phyloP scores from a whole-genome alignment of 768 basidiomycete species.

The Exidia glandulosa region DNA sequence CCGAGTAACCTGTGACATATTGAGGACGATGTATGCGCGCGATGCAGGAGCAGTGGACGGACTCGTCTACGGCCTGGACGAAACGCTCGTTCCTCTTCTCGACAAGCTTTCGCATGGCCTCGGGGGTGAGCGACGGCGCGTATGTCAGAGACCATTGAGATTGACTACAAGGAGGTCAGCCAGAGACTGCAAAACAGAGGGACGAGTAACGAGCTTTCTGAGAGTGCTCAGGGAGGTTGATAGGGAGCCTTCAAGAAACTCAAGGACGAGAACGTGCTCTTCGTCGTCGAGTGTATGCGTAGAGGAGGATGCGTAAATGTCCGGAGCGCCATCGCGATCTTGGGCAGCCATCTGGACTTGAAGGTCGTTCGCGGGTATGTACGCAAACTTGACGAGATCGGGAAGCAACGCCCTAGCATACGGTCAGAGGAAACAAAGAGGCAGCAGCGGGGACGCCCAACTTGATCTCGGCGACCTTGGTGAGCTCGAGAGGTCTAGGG shows the following conservation, averaged over 20 bases:
- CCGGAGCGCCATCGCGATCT: constrained; percentile 12
- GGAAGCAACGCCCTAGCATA: constrained; percentile 62
- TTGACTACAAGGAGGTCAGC: constrained; percentile 1
- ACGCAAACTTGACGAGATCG: constrained; percentile 70
- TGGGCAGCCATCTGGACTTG: constrained; percentile 37
- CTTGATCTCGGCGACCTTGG: constrained; percentile 77
- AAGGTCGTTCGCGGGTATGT: constrained; percentile 54
- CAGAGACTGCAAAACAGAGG: neutral
- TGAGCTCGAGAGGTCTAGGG: constrained; percentile 64
- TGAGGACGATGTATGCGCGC: neutral
- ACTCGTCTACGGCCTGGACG: constrained; percentile 59
- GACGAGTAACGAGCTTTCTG: neutral
- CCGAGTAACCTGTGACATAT: constrained; percentile 39
- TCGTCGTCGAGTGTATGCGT: constrained; percentile 21
- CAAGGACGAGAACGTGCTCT: constrained; percentile 40
- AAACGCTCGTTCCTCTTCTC: constrained; percentile 61
- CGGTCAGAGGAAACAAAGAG: neutral
- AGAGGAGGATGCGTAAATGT: constrained; percentile 13
- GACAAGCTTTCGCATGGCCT: constrained; percentile 56
- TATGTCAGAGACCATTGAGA: constrained; percentile 17
- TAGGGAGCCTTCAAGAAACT: constrained; percentile 38
- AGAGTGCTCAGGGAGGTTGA: constrained; percentile 15
- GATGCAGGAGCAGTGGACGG: constrained; percentile 9
- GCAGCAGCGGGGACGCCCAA: constrained; percentile 16
- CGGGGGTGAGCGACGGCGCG: constrained; percentile 38